A percentile compares a stretch with the other conserved stretches of the same genome.
These are phyloP conservation scores for Nicotiana obtusifolia DNA, from an alignment of 257 asterid genomes.

Conservation along the genomic window DNA sequence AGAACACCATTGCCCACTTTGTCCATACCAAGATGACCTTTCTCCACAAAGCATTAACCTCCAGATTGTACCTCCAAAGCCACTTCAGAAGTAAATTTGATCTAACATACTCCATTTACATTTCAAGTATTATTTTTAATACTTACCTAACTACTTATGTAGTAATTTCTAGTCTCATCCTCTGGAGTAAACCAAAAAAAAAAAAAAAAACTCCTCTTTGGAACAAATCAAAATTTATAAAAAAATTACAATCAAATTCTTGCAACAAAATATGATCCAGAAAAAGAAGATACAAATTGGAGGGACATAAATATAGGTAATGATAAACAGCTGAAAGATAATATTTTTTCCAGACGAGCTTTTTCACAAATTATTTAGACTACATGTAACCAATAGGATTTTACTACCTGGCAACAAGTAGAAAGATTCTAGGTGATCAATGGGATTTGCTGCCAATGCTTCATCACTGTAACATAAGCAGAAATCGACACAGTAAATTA, in stretches of 20 bases:
- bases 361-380: background rate
- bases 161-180: background rate
- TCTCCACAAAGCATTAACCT: too few relatives aligned
- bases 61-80: too few relatives aligned
- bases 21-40: too few relatives aligned
- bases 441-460: constrained; percentile 30
- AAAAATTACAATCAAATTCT: background rate
- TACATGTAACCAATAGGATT: background rate
- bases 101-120: background rate
- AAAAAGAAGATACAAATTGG: constrained; percentile 1
- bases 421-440: constrained; percentile 52
- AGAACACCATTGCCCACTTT: too few relatives aligned
- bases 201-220: background rate
- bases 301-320: background rate
- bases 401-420: constrained; percentile 68
- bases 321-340: background rate
- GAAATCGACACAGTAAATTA: background rate
- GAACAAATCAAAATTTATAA: background rate
- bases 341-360: background rate
- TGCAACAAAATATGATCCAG: background rate
- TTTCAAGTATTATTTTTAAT: background rate
- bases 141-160: background rate
- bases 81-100: background rate
- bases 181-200: background rate
- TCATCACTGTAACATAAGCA: constrained; percentile 36